Evolutionary conservation across 768 basidiomycete genomes (phyloP), one percentile per base, ranked within the genome.

Genomic region (Suillus americanus): DNA sequence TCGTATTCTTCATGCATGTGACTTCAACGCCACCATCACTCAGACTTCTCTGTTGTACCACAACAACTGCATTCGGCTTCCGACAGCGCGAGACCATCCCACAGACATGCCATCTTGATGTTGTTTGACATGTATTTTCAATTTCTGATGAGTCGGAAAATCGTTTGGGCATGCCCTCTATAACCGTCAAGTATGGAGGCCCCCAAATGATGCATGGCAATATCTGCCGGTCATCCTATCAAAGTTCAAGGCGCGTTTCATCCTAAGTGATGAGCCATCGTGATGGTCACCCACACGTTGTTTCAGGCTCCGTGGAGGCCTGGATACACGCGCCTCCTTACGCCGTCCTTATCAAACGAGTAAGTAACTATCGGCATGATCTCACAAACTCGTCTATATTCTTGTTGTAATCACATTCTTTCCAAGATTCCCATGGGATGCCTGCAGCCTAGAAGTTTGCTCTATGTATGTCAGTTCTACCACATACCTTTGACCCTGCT

Each of bases 401-500:
- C 23, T 57, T 57, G 56, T 57, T 57, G 56, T 57, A 57, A 57
- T 57, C 38, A 57, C 38, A 38, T 25, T 5, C 37, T n/a, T 37
- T 38, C 23, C 23, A 13, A 48, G 41, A 20, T n/a, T n/a, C 23
- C 38, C 57, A 28, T 5, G 28, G 57, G 23, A 30, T 20, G 40
- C 25, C 8, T 28, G 25, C 25, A 57, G 57, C 25, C 38, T 59
- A 59, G 57, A 59, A 59, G 57, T 13, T 20, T 41, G 18, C 12
- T 20, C 40, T 59, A 20, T 20, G 18, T 43, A 57, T 30, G 38
- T 41, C 25, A 41, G 25, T 41, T 59, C 18, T 0, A 41, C 57
- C 57, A 59, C 57, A 59, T 41, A 28, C 25, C 38, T 8, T 28
- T 59, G 57, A 59, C 57, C 57, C 57, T 59, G 57, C 38, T 59